Evolutionary conservation across 2,329 filamentous ascomycete genomes (phyloP), one percentile per base, ranked within the genome.

Genomic region (Stagonosporopsis chrysanthemi): DNA sequence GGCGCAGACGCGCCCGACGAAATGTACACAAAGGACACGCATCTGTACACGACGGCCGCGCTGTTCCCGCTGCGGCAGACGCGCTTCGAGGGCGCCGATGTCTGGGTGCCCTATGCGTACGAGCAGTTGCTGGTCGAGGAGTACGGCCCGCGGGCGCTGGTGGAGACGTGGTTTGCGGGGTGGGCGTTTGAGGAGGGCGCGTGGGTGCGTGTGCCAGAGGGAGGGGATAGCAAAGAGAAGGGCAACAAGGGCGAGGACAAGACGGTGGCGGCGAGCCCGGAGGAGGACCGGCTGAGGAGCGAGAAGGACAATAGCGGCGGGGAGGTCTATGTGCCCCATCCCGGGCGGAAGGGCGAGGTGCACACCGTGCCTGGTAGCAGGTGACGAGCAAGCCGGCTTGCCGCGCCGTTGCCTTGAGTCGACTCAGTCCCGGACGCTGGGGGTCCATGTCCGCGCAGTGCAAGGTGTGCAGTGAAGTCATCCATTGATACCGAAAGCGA

Each of bases 41-140:
- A 88, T 65, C 72, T 77, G 31, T 88, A 84, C 63, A 68, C 78
- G 62, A 80, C 80, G 55, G 75, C 79, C 31, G 80, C 85, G 38
- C 82, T 88, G 24, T 87, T 84, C 63, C 85, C 86, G 1, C 74
- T 88, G 12, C 79, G 84, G 15, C 78, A 82, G 38, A 15, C 83
- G 78, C 51, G 70, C 75, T 86, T 87, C 57, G 85, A 87, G 67
- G 80, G 76, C 39, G 75, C 80, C 6, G 76, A 79, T 0, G 83
- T 82, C 17, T 82, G 82, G 60, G 77, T 88, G 23, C 85, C 85
- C 1, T 87, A 81, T 64, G 79, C 81, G 12, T 87, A 87, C 69
- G 77, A 80, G 8, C 78, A 80, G 33, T 68, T 88, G 24, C 75
- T 87, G 41, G 71, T 77, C 3, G 80, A 83, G 45, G 84, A 87